Evolutionary conservation across 306 rosid genomes (phyloP), one percentile per base, ranked within the genome.

Genomic region (Trifolium dubium): DNA sequence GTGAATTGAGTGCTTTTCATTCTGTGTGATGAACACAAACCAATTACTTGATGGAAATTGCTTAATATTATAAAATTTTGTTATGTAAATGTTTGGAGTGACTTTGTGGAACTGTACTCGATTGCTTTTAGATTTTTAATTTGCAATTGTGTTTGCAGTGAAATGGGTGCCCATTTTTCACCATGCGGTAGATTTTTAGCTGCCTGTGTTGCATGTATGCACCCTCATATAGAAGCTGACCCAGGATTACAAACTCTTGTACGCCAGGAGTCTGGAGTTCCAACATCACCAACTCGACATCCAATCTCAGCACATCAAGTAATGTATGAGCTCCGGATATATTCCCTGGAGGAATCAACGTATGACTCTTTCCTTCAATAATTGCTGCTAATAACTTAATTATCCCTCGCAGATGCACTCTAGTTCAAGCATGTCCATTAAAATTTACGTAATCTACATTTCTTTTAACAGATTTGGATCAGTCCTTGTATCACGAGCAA

Each of bases 341-440:
- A 87, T 79, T 89, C 96, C 69, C 86, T 90, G 23, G 96, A 90
- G 83, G 77, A 86, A 82, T 83, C 85, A 84, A 90, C 92, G 92
- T 90, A 90, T 72, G 77, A 53, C 63, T 32, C 76, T 60, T 64
- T 72, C 75, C 63, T 67, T 63, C 17, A 47, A 53, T 72, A 58
- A 54, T 56, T 68, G 13, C 55, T 77, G 31, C 69, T 17, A 44
- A 44, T 50, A 41, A 15, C 35, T 63, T 35, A 30, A 41, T 39
- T 65, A 14, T 71, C 67, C 15, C 29, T 59, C 74, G 53, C 65
- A 7, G 69, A 10, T 31, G 47, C 61, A 62, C 40, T 73, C 56
- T 39, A 14, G 10, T 34, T 19, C 54, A 50, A 54, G 13, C 8
- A 28, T 50, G 29, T 29, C 55, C 46, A 4, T 77, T 23, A 13